Base-by-base conservation (phyloP, 116 monocot species). In the Dioscorea cayenensis region DNA sequence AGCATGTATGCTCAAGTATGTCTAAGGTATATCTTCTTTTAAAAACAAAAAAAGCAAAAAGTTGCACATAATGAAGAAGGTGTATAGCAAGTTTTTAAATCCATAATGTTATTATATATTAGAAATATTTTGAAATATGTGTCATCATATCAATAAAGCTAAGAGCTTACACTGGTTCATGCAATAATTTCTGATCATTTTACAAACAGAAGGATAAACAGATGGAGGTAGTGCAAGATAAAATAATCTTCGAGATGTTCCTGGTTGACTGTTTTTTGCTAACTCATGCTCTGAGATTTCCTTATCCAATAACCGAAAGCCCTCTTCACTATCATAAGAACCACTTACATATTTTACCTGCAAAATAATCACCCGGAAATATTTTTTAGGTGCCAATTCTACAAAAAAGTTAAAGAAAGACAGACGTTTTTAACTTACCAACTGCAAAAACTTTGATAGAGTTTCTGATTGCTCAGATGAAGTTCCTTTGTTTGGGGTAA, bases 311-410 rank as follows among this genome's bases (percentile, higher is more conserved):
- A 81, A 68, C 27, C 43, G 65, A 67, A 96, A 96, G 13, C 92
- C 96, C 63, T 92, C 92, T 28, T 69, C 80, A 71, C 73, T 75
- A 61, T 96, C 90, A 70, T 96, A 96, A 71, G 92, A 81, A 75
- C 96, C 96, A 78, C 90, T 92, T 32, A 96, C 88, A 86, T 96
- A 96, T 75, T 92, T 96, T 64, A 96, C 88, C 96, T 96, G 90
- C 71, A 82, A 74, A 73, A 14, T 25, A 14, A 59, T 8, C 11
- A 28, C 8, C 21, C 36, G 70, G 19, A 27, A 8, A 27, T 1
- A 27, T 1, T 19, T 64, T 18, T 66, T 32, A 81, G 35, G 32
- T 66, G 25, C 14, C 28, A 71, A 25, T 28, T 37, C 43, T 28
- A 60, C 29, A 65, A 36, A 36, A 36, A 60, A 17, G 23, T 18